Conservation (phyloP, 768 basidiomycete genomes). For the Boletales sp. region DNA sequence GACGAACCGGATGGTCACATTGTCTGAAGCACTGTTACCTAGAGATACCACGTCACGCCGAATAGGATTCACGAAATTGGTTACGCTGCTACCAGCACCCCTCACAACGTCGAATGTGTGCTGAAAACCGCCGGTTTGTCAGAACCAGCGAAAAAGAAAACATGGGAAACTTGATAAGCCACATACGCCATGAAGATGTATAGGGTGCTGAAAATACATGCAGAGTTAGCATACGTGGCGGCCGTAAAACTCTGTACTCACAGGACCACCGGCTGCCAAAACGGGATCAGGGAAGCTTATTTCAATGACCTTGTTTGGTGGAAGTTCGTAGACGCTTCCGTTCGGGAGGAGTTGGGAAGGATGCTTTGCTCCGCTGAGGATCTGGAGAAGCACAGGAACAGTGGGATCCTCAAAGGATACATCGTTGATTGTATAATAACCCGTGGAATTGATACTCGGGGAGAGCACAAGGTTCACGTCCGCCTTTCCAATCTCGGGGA, state of each 20-base stretch:
- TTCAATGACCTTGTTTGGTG: slow-evolving; percentile 41
- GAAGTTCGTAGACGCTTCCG: slow-evolving; percentile 44
- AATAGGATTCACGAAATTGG: slow-evolving; percentile 35
- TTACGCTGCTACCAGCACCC: slow-evolving; percentile 19
- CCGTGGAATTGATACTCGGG: background rate
- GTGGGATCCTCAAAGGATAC: slow-evolving; percentile 36
- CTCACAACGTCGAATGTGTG: slow-evolving; percentile 33
- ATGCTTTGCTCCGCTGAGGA: slow-evolving; percentile 44
- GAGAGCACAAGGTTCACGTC: slow-evolving; percentile 32
- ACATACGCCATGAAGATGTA: slow-evolving; percentile 37
- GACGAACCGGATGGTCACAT: slow-evolving; percentile 52
- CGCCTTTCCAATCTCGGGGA: slow-evolving; percentile 32
- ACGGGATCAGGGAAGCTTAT: slow-evolving; percentile 36
- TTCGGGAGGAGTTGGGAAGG: slow-evolving; percentile 43
- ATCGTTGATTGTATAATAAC: slow-evolving; percentile 21
- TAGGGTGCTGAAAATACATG: slow-evolving; percentile 23
- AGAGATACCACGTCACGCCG: slow-evolving; percentile 25
- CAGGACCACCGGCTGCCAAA: slow-evolving; percentile 21
- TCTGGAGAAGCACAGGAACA: slow-evolving; percentile 51
- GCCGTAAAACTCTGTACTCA: slow-evolving; percentile 10
- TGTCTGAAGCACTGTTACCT: slow-evolving; percentile 28
- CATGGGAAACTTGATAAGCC: no score
- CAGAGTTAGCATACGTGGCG: background rate
- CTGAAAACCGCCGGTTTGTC: slow-evolving; percentile 6
- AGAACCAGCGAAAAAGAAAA: background rate